Evolutionary conservation across 2,329 filamentous ascomycete genomes (phyloP).

Genomic region (Pezicula neosporulosa): DNA sequence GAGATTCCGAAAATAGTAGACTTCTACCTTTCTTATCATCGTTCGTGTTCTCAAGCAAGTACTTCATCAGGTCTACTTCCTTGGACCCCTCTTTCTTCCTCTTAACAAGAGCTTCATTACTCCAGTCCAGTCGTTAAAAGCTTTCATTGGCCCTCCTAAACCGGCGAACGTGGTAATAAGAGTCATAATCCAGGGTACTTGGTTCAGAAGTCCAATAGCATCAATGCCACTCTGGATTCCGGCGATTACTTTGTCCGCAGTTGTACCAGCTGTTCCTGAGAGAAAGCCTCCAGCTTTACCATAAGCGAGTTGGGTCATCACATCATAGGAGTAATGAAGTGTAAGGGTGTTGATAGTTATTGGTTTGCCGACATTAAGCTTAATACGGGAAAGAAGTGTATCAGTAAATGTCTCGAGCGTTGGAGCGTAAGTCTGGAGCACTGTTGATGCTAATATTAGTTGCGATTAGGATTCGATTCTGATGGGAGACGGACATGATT

Average conservation of each 20-base stretch:
- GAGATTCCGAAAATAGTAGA: conserved; percentile 10
- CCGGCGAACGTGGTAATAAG: conserved; percentile 37
- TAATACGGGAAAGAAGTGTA: conserved; percentile 30
- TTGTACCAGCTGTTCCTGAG: not conserved
- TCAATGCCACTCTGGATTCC: too few relatives aligned
- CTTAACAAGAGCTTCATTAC: not conserved
- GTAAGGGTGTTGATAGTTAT: conserved; percentile 14
- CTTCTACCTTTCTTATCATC: conserved; percentile 21
- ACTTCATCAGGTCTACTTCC: conserved; percentile 27
- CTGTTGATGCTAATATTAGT: not conserved
- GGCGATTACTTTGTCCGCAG: too few relatives aligned
- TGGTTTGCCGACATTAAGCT: conserved; percentile 14
- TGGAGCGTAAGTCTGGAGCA: not conserved
- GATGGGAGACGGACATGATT: not conserved
- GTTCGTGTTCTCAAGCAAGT: conserved; percentile 19
- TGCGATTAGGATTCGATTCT: not conserved
- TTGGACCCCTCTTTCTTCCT: not conserved
- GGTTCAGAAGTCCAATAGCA: too few relatives aligned
- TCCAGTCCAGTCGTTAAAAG: not conserved
- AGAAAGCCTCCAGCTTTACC: not conserved
- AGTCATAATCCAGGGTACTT: conserved; percentile 24
- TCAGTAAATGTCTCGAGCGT: conserved; percentile 6
- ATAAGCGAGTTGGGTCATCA: not conserved
- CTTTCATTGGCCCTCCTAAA: conserved; percentile 25
- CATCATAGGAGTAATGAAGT: not conserved